phyloP scores from a whole-genome alignment of 305 asterid genomes.

The Solanum hybrid region DNA sequence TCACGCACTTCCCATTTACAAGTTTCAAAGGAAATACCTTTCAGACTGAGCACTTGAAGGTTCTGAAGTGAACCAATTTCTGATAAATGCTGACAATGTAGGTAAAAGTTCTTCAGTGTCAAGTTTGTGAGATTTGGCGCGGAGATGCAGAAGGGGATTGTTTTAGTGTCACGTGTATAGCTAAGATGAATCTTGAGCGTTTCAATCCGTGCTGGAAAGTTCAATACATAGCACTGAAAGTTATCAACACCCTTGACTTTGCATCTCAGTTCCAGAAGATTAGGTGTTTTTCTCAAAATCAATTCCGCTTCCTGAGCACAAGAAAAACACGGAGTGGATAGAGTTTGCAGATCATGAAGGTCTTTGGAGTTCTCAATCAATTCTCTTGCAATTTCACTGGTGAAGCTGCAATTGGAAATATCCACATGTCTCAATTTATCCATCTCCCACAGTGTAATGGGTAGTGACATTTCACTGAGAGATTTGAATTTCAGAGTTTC shows the following conservation, averaged over 20 bases:
- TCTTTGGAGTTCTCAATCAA: neutral
- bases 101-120: neutral
- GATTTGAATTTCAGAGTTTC: neutral
- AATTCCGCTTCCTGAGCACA: neutral
- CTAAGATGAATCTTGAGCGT: neutral
- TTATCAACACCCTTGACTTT: rapidly evolving
- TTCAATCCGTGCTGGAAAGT: neutral
- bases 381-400: neutral
- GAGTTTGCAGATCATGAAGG: neutral
- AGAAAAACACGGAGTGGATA: neutral
- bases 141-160: neutral
- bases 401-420: neutral
- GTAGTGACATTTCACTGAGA: neutral
- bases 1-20: neutral
- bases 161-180: neutral
- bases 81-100: neutral
- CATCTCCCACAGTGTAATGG: neutral
- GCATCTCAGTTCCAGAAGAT: neutral
- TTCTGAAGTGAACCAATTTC: neutral
- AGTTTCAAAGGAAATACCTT: neutral
- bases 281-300: neutral
- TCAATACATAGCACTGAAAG: neutral
- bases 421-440: neutral
- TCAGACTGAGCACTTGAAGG: neutral
- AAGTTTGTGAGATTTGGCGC: neutral